Conservation (phyloP, 2,329 filamentous ascomycete species). For the Emmonsiellopsis sp. region DNA sequence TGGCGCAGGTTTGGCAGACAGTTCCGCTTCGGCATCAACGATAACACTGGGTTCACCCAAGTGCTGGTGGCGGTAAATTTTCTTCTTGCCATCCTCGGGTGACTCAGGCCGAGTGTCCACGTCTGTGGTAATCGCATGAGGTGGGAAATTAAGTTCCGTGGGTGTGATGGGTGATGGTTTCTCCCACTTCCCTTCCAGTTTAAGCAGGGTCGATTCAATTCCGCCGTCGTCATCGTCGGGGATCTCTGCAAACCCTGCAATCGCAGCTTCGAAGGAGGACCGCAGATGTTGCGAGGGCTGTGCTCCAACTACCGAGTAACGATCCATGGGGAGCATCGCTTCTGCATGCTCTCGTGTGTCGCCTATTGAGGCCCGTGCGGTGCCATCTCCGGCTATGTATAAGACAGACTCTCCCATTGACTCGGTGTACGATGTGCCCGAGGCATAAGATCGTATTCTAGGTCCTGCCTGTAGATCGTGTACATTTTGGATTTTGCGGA, state of each 20-base stretch:
- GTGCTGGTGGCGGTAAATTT: not conserved
- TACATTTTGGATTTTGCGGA: slow-evolving; percentile 59
- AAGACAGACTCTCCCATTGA: slow-evolving; percentile 23
- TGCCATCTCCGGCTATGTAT: slow-evolving; percentile 16
- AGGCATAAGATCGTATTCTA: slow-evolving; percentile 28
- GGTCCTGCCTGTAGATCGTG: slow-evolving; percentile 47
- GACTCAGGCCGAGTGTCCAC: slow-evolving; percentile 3
- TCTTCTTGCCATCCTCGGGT: slow-evolving; percentile 10
- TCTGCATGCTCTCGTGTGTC: slow-evolving; percentile 6
- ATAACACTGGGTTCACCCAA: not conserved
- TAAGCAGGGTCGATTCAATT: slow-evolving; percentile 83
- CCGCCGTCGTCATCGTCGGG: slow-evolving; percentile 85
- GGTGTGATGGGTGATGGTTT: slow-evolving; percentile 33
- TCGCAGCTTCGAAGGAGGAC: slow-evolving; percentile 78
- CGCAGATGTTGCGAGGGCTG: slow-evolving; percentile 49
- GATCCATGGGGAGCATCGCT: slow-evolving; percentile 24
- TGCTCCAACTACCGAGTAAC: slow-evolving; percentile 38
- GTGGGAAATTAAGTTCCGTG: not conserved
- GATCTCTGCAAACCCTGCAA: slow-evolving; percentile 76
- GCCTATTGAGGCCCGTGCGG: not conserved
- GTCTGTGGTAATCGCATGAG: not conserved
- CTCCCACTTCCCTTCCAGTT: slow-evolving; percentile 80
- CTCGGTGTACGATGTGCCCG: slow-evolving; percentile 27
- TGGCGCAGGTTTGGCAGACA: slow-evolving; percentile 23
- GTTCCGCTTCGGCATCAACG: not conserved